A percentile compares a stretch with the other conserved stretches of the same genome.
Conservation (phyloP, 306 rosid genomes). For the Heteromeles arbutifolia region DNA sequence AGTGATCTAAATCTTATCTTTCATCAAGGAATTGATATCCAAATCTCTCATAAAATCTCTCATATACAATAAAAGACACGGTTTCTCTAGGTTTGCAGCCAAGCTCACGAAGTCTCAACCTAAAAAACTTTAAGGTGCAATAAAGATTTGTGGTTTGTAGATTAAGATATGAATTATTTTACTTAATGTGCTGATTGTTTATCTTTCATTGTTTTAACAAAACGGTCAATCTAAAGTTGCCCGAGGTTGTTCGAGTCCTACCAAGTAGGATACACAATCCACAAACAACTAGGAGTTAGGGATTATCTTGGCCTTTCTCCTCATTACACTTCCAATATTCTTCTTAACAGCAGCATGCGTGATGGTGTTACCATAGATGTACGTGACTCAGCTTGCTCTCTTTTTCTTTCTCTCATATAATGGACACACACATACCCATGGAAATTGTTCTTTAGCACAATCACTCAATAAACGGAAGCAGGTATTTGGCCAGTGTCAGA, state of each 20-base stretch:
- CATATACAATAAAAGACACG: constrained; percentile 33
- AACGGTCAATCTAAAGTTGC: constrained; percentile 23
- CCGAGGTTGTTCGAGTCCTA: constrained; percentile 37
- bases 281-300: constrained; percentile 20
- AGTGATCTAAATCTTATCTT: neutral
- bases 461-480: constrained; percentile 1
- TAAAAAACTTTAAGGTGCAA: neutral
- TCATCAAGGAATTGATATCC: constrained; percentile 25
- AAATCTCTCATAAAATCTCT: constrained; percentile 16
- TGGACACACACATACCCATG: too few relatives aligned
- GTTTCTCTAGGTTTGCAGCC: neutral
- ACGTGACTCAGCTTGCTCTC: constrained; percentile 37
- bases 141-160: too few relatives aligned
- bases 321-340: constrained; percentile 27
- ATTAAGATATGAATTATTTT: neutral
- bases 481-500: constrained; percentile 56
- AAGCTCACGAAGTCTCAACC: too few relatives aligned
- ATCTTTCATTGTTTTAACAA: neutral
- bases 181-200: neutral
- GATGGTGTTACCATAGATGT: constrained; percentile 36
- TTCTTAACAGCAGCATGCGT: constrained; percentile 29
- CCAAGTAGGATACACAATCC: constrained; percentile 34
- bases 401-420: neutral
- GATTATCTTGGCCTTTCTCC: constrained; percentile 30
- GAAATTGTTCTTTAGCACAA: neutral